These are phyloP conservation scores for Coemansia javaensis DNA, from an alignment of 192 early-diverging fungal genomes.

Conservation along the genomic window DNA sequence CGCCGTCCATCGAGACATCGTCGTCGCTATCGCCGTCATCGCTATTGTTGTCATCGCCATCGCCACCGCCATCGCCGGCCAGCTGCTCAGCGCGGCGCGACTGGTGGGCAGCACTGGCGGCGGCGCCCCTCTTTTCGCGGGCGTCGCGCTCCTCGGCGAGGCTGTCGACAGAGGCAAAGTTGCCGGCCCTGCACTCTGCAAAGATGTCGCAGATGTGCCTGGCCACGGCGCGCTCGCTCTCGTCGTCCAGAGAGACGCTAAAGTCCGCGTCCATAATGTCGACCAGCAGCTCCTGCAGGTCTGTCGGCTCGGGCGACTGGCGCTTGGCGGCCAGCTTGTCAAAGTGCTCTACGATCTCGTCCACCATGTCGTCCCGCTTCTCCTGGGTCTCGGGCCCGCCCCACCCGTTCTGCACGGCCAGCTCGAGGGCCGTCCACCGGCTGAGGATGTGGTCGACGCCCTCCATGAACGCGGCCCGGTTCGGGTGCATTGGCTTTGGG, in stretches of 20 bases:
- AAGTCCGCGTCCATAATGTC: conserved; percentile 41
- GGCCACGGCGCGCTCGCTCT: conserved; percentile 39
- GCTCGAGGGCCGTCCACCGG: conserved; percentile 66
- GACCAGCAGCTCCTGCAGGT: conserved; percentile 32
- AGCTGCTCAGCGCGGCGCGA: conserved; percentile 12
- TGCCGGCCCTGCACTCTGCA: conserved; percentile 30
- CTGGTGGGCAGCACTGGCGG: conserved; percentile 5
- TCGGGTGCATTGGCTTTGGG: conserved; percentile 29
- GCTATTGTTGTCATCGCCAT: conserved; percentile 4
- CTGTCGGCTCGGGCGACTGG: conserved; percentile 26
- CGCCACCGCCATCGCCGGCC: neutral
- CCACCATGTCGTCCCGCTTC: conserved; percentile 67
- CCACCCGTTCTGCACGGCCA: conserved; percentile 69
- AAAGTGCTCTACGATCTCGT: conserved; percentile 62
- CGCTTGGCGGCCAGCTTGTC: conserved; percentile 29
- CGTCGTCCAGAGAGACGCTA: conserved; percentile 31
- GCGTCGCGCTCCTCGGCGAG: conserved; percentile 36
- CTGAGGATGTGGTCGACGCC: conserved; percentile 59
- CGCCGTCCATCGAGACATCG: conserved; percentile 14
- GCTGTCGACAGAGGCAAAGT: conserved; percentile 33
- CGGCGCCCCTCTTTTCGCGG: conserved; percentile 8
- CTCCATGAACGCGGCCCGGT: conserved; percentile 51
- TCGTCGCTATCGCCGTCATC: conserved; percentile 6
- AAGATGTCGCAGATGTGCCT: conserved; percentile 19
- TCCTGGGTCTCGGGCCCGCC: conserved; percentile 60